These are phyloP conservation scores for Amylostereum chailletii DNA, from an alignment of 1,284 basidiomycete species.

Conservation along the genomic window DNA sequence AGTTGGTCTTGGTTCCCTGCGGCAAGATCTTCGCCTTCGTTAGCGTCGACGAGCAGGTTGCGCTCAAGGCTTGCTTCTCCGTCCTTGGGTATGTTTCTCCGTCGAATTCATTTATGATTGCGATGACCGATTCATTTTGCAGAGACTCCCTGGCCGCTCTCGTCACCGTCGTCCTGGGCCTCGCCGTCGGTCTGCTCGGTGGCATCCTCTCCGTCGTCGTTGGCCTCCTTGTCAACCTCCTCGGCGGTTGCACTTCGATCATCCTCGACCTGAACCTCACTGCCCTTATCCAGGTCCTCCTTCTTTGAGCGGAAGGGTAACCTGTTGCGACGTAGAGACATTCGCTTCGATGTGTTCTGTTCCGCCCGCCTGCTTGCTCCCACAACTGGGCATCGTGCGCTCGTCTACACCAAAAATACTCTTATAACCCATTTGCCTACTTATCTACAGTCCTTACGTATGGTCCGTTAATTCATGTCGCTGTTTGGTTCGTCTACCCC, in stretches of 20 bases:
- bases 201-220: slow-evolving; percentile 11
- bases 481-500: too few species aligned
- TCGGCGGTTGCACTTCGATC: slow-evolving; percentile 7
- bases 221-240: slow-evolving; percentile 9
- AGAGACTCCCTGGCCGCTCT: background rate
- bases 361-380: too few species aligned
- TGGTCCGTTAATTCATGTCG: too few species aligned
- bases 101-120: too few species aligned
- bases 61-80: background rate
- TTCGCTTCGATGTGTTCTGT: too few species aligned
- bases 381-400: too few species aligned
- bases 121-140: background rate
- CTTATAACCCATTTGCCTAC: too few species aligned
- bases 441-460: too few species aligned
- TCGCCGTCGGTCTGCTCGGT: slow-evolving; percentile 3
- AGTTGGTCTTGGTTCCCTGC: background rate
- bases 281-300: slow-evolving; percentile 11
- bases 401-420: too few species aligned
- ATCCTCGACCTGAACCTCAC: slow-evolving; percentile 11
- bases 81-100: background rate
- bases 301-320: background rate
- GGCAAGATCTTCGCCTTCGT: background rate
- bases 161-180: slow-evolving; percentile 6
- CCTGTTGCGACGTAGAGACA: too few species aligned
- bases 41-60: background rate